Evolutionary conservation across 2,329 filamentous ascomycete species (phyloP).

Genomic region (Colletotrichum eleusines): DNA sequence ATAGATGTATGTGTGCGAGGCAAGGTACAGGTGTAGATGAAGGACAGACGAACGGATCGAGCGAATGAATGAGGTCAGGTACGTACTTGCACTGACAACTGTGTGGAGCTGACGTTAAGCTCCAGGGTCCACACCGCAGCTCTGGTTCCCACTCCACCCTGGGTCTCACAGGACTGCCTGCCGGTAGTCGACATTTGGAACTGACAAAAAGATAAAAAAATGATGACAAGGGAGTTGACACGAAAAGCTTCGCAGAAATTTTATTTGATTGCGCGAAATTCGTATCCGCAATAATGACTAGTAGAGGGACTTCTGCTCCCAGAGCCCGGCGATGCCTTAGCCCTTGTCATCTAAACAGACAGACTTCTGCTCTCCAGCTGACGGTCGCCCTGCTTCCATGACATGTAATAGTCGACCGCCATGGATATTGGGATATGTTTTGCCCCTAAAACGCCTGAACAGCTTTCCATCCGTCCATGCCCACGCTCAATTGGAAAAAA

Average conservation of each 20-base stretch:
- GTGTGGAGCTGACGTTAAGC: constrained; percentile 4
- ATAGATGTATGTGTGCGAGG: background rate
- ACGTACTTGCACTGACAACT: constrained; percentile 11
- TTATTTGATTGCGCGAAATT: constrained; percentile 9
- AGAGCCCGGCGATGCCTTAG: background rate
- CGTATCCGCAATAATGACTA: background rate
- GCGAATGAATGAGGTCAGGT: constrained; percentile 9
- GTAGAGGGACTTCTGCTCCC: background rate
- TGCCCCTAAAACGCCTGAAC: constrained; percentile 38
- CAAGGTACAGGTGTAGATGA: background rate
- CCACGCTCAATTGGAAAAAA: constrained; percentile 35
- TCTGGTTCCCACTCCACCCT: background rate
- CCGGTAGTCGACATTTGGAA: background rate
- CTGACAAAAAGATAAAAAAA: no score
- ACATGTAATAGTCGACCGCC: constrained; percentile 15
- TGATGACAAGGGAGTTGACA: background rate
- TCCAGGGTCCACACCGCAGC: constrained; percentile 14
- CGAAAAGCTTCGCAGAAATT: background rate
- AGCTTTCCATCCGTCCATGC: constrained; percentile 36
- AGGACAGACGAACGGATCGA: constrained; percentile 1
- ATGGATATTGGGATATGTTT: constrained; percentile 24
- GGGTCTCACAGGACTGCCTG: background rate
- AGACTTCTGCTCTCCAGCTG: constrained; percentile 6
- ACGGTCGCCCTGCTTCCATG: constrained; percentile 9
- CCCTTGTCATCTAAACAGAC: constrained; percentile 8